Percentiles rank a stretch among this genome's conserved stretches.
Evolutionary conservation across 768 basidiomycete species (phyloP).

Genomic region (Suillus hirtellus): DNA sequence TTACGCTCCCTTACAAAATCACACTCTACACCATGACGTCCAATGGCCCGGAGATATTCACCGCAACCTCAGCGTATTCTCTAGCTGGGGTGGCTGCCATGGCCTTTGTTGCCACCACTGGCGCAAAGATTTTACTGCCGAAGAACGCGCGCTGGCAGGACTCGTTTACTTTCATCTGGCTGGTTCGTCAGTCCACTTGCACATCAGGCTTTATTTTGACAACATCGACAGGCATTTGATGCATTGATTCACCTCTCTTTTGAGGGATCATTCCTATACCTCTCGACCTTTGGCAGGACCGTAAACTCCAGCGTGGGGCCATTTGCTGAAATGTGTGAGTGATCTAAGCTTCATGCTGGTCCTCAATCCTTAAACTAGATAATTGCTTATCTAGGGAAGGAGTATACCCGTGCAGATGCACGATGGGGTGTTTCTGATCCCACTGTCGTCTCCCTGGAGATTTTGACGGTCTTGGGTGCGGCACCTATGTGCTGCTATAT

Average conservation of each 20-base stretch:
- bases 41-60: slow-evolving; percentile 41
- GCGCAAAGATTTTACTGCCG: slow-evolving; percentile 57
- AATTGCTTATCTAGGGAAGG: slow-evolving; percentile 55
- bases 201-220: slow-evolving; percentile 6
- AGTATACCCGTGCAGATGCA: slow-evolving; percentile 77
- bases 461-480: slow-evolving; percentile 75
- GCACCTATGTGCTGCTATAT: slow-evolving; percentile 77
- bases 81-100: slow-evolving; percentile 58
- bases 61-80: slow-evolving; percentile 61
- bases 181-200: slow-evolving; percentile 44
- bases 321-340: slow-evolving; percentile 75
- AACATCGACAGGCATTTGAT: slow-evolving; percentile 62
- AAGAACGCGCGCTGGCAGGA: slow-evolving; percentile 66
- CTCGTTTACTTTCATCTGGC: slow-evolving; percentile 73
- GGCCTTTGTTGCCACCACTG: slow-evolving; percentile 51
- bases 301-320: slow-evolving; percentile 69
- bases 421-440: slow-evolving; percentile 83
- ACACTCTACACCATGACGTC: slow-evolving; percentile 19
- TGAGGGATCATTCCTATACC: slow-evolving; percentile 80
- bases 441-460: slow-evolving; percentile 78
- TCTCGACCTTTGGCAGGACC: slow-evolving; percentile 71
- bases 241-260: slow-evolving; percentile 77
- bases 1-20: not conserved
- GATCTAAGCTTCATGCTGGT: not conserved
- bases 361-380: slow-evolving; percentile 2